phyloP scores from a whole-genome alignment of 2,329 filamentous ascomycete genomes.

The Cladorrhinum sp. region DNA sequence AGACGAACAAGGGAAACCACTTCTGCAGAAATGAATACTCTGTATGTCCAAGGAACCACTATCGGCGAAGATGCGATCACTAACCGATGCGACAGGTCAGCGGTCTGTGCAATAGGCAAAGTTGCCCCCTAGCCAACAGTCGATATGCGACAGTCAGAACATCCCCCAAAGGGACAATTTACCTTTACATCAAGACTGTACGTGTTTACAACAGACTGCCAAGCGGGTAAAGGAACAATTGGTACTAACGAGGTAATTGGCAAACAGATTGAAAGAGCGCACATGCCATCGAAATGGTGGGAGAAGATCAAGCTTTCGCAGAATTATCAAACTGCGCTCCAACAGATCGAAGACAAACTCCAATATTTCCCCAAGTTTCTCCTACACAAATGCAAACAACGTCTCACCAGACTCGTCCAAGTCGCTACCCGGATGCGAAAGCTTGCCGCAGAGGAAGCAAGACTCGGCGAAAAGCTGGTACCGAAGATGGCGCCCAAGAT shows the following conservation, averaged over 20 bases:
- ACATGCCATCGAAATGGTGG: constrained; percentile 90
- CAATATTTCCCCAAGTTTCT: constrained; percentile 96
- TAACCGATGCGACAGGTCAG: constrained; percentile 30
- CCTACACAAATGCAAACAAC: constrained; percentile 71
- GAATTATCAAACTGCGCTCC: constrained; percentile 87
- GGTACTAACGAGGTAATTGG: neutral
- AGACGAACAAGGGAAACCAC: constrained; percentile 75
- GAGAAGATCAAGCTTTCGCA: constrained; percentile 84
- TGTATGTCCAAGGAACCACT: constrained; percentile 39
- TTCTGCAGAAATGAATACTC: constrained; percentile 98
- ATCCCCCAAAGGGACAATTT: constrained; percentile 72
- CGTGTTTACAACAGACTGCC: constrained; percentile 2
- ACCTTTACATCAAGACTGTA: constrained; percentile 90
- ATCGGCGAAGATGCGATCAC: neutral
- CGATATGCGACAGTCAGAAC: constrained; percentile 89
- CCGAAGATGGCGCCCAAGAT: constrained; percentile 91
- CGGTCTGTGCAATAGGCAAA: constrained; percentile 59
- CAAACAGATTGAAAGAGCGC: constrained; percentile 68
- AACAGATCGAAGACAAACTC: constrained; percentile 79
- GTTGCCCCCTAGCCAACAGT: constrained; percentile 86
- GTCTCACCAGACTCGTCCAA: constrained; percentile 86
- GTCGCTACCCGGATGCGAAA: constrained; percentile 78
- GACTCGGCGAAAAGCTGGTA: constrained; percentile 83
- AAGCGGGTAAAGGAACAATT: neutral
- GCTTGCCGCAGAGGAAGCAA: constrained; percentile 83